Evolutionary conservation across 202 grass and related monocot genomes (phyloP).

Genomic region (Brachypodium distachyon): DNA sequence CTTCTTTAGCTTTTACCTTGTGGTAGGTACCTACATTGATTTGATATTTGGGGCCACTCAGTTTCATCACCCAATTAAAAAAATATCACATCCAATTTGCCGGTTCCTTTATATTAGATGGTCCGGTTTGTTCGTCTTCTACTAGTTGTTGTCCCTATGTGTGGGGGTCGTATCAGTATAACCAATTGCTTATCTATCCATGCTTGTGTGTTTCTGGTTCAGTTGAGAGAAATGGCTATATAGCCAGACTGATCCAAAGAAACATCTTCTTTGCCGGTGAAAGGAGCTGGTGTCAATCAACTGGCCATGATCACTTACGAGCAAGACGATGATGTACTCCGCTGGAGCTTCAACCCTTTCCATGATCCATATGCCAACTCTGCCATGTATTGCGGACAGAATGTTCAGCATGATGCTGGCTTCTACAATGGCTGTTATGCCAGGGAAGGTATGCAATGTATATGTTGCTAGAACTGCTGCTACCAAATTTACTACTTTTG

Average conservation of each 20-base stretch:
- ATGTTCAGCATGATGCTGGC: conserved; percentile 24
- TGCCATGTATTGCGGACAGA: conserved; percentile 35
- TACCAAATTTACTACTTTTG: background rate
- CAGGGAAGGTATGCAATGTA: conserved; percentile 28
- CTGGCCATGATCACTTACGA: conserved; percentile 40
- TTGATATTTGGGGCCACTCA: background rate
- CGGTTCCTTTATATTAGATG: background rate
- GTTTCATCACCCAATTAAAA: background rate
- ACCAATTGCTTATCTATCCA: background rate
- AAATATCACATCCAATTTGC: background rate
- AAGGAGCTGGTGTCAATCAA: background rate
- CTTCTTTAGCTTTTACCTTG: background rate
- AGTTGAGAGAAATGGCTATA: background rate
- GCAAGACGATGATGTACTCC: conserved; percentile 49
- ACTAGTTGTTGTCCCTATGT: background rate
- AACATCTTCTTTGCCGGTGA: background rate
- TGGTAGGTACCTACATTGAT: background rate
- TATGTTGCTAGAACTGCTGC: background rate
- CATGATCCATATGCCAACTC: conserved; percentile 41
- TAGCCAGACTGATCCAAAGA: background rate
- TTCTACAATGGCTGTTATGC: conserved; percentile 35
- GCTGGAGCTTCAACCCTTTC: conserved; percentile 48
- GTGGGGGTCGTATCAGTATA: background rate
- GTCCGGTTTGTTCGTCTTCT: background rate
- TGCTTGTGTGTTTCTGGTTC: background rate